Evolutionary conservation across 2,329 filamentous ascomycete species (phyloP), one percentile per base, ranked within the genome.

Genomic region (Magnaporthales sp.): DNA sequence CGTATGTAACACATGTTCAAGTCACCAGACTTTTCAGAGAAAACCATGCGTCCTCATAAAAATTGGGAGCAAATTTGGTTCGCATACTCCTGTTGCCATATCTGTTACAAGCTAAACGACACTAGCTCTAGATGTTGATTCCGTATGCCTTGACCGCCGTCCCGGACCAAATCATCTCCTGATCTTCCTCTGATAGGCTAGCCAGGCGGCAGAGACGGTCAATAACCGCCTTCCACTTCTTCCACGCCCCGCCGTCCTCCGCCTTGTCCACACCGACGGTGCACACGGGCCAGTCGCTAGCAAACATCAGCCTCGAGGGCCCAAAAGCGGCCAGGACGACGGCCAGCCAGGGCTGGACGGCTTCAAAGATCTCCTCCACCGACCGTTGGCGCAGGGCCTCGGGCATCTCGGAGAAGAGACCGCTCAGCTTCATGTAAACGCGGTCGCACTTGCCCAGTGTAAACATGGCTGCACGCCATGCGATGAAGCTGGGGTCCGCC

Each of bases 201-300:
- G 84, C 85, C 81, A 89, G 83, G 76, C 83, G 81, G 70, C 93
- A 85, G 71, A 91, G 81, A 69, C 80, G 80, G 69, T 89, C 86
- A 22, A 96, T 90, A 1, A 95, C 81, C 24, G 81, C 81, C 69
- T 81, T 85, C 93, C 93, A 97, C 71, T 89, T 85, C 46, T 80
- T 78, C 92, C 93, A 97, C 32, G 91, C 88, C 31, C 70, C 76
- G 46, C 67, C 67, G 60, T 32, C 61, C 6, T 77, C 78, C 0
- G 56, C 38, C 11, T 74, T 72, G 27, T 72, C 75, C 22, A 80
- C 78, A 0, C 86, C 85, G 38, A 92, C 79, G 69, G 92, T 93
- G 78, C 92, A 96, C 0, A 97, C 89, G 2, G 94, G 93, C 94
- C 94, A 98, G 77, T 97, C 93, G 70, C 90, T 93, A 27, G 90